Evolutionary conservation across 2,329 filamentous ascomycete genomes (phyloP), one percentile per base, ranked within the genome.

Genomic region (Pestalotiopsis fici): DNA sequence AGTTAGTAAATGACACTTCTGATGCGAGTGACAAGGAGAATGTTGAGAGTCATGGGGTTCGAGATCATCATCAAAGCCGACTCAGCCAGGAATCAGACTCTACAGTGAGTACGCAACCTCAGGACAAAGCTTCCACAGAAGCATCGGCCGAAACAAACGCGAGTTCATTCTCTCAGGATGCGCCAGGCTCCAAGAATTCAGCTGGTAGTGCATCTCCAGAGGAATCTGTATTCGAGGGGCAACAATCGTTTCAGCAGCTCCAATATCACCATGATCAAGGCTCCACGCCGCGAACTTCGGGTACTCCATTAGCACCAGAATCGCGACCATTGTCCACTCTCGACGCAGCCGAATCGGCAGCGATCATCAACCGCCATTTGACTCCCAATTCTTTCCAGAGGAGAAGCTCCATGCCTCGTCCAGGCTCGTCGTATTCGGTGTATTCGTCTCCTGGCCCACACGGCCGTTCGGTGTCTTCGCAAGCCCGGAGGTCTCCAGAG

Each of bases 371-470:
- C 70, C 88, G 89, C 59, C 88, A 91, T 76, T 80, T 93, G 43
- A 89, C 89, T 3, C 89, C 87, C 27, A 88, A 79, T 57, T 85
- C 86, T 13, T 82, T 83, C 73, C 82, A 86, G 71, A 82, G 85
- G 73, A 82, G 88, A 74, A 88, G 83, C 68, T 88, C 88, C 15
- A 77, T 92, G 69, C 86, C 87, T 54, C 87, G 95, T 64, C 94
- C 94, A 4, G 86, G 86, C 27, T 97, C 95, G 13, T 85, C 91
- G 4, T 95, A 94, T 78, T 96, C 93, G 2, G 85, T 88, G 15
- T 87, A 87, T 60, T 94, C 93, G 18, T 94, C 97, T 60, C 81
- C 89, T 69, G 87, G 86, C 31, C 88, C 90, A 64, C 80, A 85
- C 65, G 78, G 81, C 70, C 84, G 86, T 47, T 79, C 81, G 4